Percentiles rank a stretch among this genome's conserved stretches.
Evolutionary conservation across 257 asterid species (phyloP).

Genomic region (Nicotiana otophora): DNA sequence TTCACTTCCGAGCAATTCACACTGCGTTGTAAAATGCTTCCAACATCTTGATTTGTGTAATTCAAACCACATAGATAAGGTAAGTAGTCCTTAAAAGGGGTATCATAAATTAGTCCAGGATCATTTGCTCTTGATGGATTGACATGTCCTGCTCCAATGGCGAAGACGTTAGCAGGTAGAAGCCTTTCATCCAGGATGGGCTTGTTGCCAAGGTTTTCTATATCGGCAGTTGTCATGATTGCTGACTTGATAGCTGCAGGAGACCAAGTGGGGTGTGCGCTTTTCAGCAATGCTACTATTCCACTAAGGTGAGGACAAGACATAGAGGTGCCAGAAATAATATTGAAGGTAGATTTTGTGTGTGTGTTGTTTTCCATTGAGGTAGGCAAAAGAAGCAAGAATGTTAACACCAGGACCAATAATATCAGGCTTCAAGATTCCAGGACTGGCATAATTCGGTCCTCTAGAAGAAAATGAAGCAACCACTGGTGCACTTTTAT

Average conservation of each 20-base stretch:
- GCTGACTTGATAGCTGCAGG: slow-evolving; percentile 2
- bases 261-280: neutral
- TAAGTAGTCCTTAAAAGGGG: neutral
- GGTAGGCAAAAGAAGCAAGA: too few species aligned
- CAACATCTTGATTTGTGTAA: neutral
- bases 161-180: too few species aligned
- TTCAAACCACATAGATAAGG: neutral
- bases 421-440: neutral
- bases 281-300: neutral
- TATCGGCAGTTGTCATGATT: neutral
- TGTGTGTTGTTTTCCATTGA: too few species aligned
- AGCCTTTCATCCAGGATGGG: too few species aligned
- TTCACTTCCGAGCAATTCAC: neutral
- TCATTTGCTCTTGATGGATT: too few species aligned
- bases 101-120: too few species aligned
- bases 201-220: too few species aligned
- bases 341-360: neutral
- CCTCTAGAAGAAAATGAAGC: neutral
- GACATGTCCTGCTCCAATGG: too few species aligned
- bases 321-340: neutral
- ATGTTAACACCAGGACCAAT: neutral
- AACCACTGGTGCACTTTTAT: neutral
- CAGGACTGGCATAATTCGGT: neutral
- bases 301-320: slow-evolving; percentile 6
- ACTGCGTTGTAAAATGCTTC: neutral